phyloP scores from a whole-genome alignment of 805 yeast genomes.

The Vanderwaltozyma polyspora region DNA sequence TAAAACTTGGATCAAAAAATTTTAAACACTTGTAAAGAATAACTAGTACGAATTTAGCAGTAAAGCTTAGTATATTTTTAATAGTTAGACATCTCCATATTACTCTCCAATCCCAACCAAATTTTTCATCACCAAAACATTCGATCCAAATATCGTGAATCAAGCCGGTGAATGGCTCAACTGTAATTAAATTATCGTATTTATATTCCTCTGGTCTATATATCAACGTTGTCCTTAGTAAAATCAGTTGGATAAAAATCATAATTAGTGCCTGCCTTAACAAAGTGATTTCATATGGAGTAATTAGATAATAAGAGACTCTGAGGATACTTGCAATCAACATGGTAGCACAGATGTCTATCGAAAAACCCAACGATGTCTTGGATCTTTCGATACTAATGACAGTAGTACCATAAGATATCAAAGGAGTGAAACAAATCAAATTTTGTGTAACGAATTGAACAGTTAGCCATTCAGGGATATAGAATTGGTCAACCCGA shows the following conservation, averaged over 20 bases:
- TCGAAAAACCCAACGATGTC: conserved; percentile 69
- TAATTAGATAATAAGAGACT: conserved; percentile 63
- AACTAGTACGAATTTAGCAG: conserved; percentile 18
- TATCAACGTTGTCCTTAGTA: conserved; percentile 51
- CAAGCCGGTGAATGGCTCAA: conserved; percentile 22
- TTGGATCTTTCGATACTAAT: conserved; percentile 50
- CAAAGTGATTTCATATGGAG: conserved; percentile 72
- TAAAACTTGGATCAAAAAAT: conserved; percentile 59
- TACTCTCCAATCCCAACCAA: conserved; percentile 21
- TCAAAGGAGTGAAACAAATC: conserved; percentile 71
- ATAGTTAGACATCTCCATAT: conserved; percentile 15
- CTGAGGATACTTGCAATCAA: conserved; percentile 62
- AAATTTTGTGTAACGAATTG: conserved; percentile 51
- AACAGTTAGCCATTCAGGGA: conserved; percentile 41
- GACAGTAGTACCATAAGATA: conserved; percentile 81
- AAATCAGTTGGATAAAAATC: conserved; percentile 63
- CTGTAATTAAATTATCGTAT: conserved; percentile 28
- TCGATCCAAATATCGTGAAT: conserved; percentile 26
- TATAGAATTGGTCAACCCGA: conserved; percentile 33
- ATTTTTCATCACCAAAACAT: conserved; percentile 14
- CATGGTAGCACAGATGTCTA: conserved; percentile 93
- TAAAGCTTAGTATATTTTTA: conserved; percentile 13
- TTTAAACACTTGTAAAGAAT: conserved; percentile 34
- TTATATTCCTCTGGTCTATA: conserved; percentile 41
- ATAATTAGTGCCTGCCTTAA: conserved; percentile 73